Evolutionary conservation across 352 stramenopile genomes (phyloP).

Genomic region (Phytophthora pistaciae): DNA sequence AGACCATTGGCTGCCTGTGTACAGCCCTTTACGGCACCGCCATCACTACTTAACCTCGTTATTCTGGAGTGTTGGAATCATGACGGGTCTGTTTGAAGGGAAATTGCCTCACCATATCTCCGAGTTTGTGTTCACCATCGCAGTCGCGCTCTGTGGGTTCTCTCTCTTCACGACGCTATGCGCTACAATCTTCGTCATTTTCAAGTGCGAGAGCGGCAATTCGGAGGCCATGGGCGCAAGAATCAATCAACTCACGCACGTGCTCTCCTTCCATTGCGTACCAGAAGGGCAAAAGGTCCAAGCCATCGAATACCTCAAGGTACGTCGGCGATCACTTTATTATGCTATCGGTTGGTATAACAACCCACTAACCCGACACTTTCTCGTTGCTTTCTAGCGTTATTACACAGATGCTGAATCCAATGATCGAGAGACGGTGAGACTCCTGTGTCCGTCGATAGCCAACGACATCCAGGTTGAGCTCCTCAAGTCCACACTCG

Average conservation of each 20-base stretch:
- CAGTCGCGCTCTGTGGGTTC: background rate
- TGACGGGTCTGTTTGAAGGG: background rate
- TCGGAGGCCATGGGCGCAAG: background rate
- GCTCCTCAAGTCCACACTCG: conserved; percentile 43
- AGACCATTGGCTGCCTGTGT: background rate
- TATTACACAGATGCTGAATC: conserved; percentile 68
- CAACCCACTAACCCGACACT: no score
- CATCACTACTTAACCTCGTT: background rate
- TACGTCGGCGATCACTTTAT: background rate
- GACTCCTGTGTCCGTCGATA: conserved; percentile 70
- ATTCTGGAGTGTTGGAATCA: background rate
- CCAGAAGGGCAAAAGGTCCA: background rate
- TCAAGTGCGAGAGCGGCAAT: background rate
- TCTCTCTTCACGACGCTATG: conserved; percentile 1
- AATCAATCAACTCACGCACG: background rate
- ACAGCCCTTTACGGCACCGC: no score
- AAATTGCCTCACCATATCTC: background rate
- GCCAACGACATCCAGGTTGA: conserved; percentile 73
- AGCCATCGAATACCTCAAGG: conserved; percentile 3
- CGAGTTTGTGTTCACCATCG: background rate
- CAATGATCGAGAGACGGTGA: conserved; percentile 70
- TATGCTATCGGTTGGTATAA: no score
- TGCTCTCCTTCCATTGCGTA: background rate
- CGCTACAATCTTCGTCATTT: conserved; percentile 4
- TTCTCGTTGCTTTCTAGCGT: conserved; percentile 28